Conservation (phyloP, 2,329 filamentous ascomycete species). For the Trichoderma sp. region DNA sequence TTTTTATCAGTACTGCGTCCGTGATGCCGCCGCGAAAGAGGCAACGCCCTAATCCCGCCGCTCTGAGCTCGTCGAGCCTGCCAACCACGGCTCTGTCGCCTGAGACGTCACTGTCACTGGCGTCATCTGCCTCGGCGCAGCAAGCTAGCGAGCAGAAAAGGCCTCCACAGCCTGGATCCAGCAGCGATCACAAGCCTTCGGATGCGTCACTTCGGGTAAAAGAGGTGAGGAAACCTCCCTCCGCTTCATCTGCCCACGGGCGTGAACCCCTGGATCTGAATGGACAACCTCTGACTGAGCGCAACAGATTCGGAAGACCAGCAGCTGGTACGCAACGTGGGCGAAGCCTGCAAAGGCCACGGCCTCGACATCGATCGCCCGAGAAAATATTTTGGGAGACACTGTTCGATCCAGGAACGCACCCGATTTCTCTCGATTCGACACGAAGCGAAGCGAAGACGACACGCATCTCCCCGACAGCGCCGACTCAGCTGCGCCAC, state of each 20-base stretch:
- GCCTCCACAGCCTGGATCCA: slow-evolving; percentile 21
- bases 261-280: slow-evolving; percentile 7
- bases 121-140: slow-evolving; percentile 27
- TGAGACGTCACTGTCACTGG: slow-evolving; percentile 30
- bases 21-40: slow-evolving; percentile 44
- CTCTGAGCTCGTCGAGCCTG: slow-evolving; percentile 31
- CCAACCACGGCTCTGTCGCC: slow-evolving; percentile 32
- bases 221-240: slow-evolving; percentile 4
- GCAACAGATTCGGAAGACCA: slow-evolving; percentile 54
- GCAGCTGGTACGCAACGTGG: slow-evolving; percentile 68
- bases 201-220: slow-evolving; percentile 20
- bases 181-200: slow-evolving; percentile 19
- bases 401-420: slow-evolving; percentile 52
- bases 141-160: slow-evolving; percentile 17
- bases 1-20: slow-evolving; percentile 2
- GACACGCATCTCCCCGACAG: slow-evolving; percentile 36
- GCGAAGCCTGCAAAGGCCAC: slow-evolving; percentile 59
- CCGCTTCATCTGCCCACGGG: neutral
- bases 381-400: slow-evolving; percentile 63
- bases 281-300: neutral
- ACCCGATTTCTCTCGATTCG: slow-evolving; percentile 57
- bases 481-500: slow-evolving; percentile 18
- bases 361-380: slow-evolving; percentile 63
- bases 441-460: slow-evolving; percentile 45
- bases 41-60: slow-evolving; percentile 39